Base-by-base conservation (phyloP, 805 yeast genomes). In the Lipomyces yamanashiensis region DNA sequence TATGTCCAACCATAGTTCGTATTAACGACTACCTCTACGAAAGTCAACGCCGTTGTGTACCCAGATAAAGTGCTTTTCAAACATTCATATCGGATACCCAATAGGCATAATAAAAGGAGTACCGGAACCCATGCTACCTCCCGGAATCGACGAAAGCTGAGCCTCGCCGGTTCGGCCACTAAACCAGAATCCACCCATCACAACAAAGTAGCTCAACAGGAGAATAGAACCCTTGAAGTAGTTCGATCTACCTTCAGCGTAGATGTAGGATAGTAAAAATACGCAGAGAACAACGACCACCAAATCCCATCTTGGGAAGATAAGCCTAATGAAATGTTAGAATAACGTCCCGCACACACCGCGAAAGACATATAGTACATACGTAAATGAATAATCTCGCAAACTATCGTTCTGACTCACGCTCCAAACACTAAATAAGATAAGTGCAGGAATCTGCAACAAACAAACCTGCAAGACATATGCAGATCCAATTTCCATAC, bases 401-500 rank as follows among this genome's bases (percentile, higher is more conserved):
- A 68, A 41, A 67, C 73, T 75, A n/a, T 76, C 61, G 59, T 58
- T 34, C 12, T 54, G 61, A 36, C 51, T 48, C 23, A 44, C 41
- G 49, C 62, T 55, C 58, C 56, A 67, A 19, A 59, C 61, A 36
- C 69, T 60, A 43, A 71, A 91, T 12, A 93, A 73, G 10, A 92
- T 96, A 73, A 95, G 82, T 1, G 95, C 87, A 0, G 99, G 99
- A 53, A 95, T 90, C 74, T 95, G 99, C 68, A 95, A 81, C 63
- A 95, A 79, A 70, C 97, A 93, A 15, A 95, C 99, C 75, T 95
- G 99, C 63, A 95, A 80, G 0, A 97, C 99, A 74, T 95, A 95
- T 0, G 99, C 99, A 67, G 96, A 87, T 64, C 99, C 99, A 75
- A 95, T 95, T 74, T 95, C 99, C 96, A 95, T 90, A 1, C 97